These are phyloP conservation scores for Metschnikowia peoriensis DNA, from an alignment of 805 yeast genomes.

Conservation along the genomic window DNA sequence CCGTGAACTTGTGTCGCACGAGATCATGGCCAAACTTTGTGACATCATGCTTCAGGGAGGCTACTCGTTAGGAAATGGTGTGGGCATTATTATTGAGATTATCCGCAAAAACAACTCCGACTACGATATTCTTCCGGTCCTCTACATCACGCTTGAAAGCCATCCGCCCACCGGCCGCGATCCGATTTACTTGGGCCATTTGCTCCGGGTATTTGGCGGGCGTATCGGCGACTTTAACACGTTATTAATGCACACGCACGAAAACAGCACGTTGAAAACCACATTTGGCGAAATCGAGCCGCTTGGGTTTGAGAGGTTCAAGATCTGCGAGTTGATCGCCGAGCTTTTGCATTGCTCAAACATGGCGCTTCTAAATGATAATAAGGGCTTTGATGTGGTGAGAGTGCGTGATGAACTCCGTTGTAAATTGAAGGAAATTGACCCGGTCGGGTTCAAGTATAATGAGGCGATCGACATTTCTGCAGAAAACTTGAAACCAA, in stretches of 20 bases:
- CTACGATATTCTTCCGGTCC: slow-evolving; percentile 44
- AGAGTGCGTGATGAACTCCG: slow-evolving; percentile 38
- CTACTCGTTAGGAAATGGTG: slow-evolving; percentile 46
- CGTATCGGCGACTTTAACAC: slow-evolving; percentile 37
- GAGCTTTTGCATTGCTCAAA: slow-evolving; percentile 47
- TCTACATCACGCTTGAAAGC: slow-evolving; percentile 43
- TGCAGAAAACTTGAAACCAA: slow-evolving; percentile 16
- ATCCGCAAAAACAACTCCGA: slow-evolving; percentile 47
- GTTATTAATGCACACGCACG: slow-evolving; percentile 27
- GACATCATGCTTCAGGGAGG: slow-evolving; percentile 45
- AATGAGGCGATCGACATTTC: slow-evolving; percentile 43
- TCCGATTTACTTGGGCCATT: slow-evolving; percentile 45
- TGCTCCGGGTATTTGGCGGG: slow-evolving; percentile 39
- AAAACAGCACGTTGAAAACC: slow-evolving; percentile 19
- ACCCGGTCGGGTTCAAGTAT: slow-evolving; percentile 45
- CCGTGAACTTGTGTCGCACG: slow-evolving; percentile 40
- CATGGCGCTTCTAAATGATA: slow-evolving; percentile 46
- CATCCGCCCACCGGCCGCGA: slow-evolving; percentile 50
- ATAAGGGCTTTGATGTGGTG: slow-evolving; percentile 43
- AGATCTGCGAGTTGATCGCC: slow-evolving; percentile 46
- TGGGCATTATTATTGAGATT: slow-evolving; percentile 47
- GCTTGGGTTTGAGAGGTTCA: slow-evolving; percentile 45
- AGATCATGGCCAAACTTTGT: slow-evolving; percentile 36
- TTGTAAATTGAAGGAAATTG: slow-evolving; percentile 39
- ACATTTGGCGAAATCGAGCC: slow-evolving; percentile 36